A percentile compares a stretch with the other conserved stretches of the same genome.
phyloP scores from a whole-genome alignment of 345 rosid genomes.

The Tarenaya hassleriana region DNA sequence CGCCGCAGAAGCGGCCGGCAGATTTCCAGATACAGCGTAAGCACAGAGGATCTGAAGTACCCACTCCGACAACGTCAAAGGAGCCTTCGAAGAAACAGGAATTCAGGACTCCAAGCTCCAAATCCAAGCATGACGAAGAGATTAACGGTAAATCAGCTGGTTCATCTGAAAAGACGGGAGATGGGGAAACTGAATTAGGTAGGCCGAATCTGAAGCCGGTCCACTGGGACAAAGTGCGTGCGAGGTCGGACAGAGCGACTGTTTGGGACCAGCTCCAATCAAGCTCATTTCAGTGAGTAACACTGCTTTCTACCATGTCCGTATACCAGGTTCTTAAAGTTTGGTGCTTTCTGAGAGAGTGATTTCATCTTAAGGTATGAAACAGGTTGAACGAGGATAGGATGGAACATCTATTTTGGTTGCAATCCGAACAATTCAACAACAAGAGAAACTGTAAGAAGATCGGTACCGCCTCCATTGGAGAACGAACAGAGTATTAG shows the following conservation, averaged over 20 bases:
- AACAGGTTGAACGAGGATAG: slow-evolving; percentile 84
- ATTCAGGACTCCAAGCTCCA: slow-evolving; percentile 44
- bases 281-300: slow-evolving; percentile 90
- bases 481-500: slow-evolving; percentile 85
- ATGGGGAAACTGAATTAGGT: slow-evolving; percentile 59
- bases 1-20: slow-evolving; percentile 32
- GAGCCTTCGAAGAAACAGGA: slow-evolving; percentile 26
- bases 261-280: slow-evolving; percentile 98
- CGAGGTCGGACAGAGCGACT: slow-evolving; percentile 92
- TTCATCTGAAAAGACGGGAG: slow-evolving; percentile 48
- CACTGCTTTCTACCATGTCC: neutral
- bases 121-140: slow-evolving; percentile 34
- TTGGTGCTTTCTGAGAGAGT: neutral
- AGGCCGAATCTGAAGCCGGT: slow-evolving; percentile 83
- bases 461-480: slow-evolving; percentile 57
- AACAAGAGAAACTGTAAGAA: slow-evolving; percentile 59
- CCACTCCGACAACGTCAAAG: slow-evolving; percentile 24
- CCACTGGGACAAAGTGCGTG: slow-evolving; percentile 99
- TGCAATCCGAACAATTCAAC: slow-evolving; percentile 61
- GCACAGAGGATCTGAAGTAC: too few species aligned
- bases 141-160: slow-evolving; percentile 19
- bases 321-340: slow-evolving; percentile 4
- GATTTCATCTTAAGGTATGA: slow-evolving; percentile 9
- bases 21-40: slow-evolving; percentile 8
- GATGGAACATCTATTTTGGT: slow-evolving; percentile 95